Evolutionary conservation across 441 rosid genomes (phyloP).

Genomic region (Erodium moschatum): DNA sequence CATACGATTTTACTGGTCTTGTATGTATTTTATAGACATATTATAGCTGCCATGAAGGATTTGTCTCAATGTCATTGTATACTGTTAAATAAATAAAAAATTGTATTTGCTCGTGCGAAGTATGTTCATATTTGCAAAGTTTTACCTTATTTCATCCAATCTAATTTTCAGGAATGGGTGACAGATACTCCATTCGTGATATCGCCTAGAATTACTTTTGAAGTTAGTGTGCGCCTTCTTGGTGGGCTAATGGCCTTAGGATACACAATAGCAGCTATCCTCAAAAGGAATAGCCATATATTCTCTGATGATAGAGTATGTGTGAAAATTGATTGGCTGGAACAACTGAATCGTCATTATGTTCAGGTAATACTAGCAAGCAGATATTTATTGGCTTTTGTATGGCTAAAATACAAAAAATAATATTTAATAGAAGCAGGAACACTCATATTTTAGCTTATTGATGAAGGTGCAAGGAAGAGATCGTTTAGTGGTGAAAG

Average conservation of each 20-base stretch:
- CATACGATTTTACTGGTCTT: background rate
- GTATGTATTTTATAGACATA: background rate
- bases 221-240: conserved; percentile 93
- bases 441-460: background rate
- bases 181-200: conserved; percentile 89
- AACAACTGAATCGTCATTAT: conserved; percentile 77
- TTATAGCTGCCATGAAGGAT: background rate
- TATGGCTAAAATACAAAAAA: background rate
- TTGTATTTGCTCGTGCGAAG: too few relatives aligned
- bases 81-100: too few relatives aligned
- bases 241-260: conserved; percentile 98
- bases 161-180: conserved; percentile 71
- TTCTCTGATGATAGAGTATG: conserved; percentile 64
- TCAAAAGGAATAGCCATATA: conserved; percentile 85
- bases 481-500: conserved; percentile 56
- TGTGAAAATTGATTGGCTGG: conserved; percentile 91
- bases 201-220: conserved; percentile 95
- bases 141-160: conserved; percentile 16
- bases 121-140: background rate
- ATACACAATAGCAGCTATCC: conserved; percentile 89
- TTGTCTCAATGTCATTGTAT: background rate
- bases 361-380: conserved; percentile 55
- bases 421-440: background rate
- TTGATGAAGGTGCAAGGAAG: conserved; percentile 81
- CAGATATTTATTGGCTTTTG: background rate